Base-by-base conservation (phyloP, 495 filamentous ascomycete species). In the Penicillium ucsense region DNA sequence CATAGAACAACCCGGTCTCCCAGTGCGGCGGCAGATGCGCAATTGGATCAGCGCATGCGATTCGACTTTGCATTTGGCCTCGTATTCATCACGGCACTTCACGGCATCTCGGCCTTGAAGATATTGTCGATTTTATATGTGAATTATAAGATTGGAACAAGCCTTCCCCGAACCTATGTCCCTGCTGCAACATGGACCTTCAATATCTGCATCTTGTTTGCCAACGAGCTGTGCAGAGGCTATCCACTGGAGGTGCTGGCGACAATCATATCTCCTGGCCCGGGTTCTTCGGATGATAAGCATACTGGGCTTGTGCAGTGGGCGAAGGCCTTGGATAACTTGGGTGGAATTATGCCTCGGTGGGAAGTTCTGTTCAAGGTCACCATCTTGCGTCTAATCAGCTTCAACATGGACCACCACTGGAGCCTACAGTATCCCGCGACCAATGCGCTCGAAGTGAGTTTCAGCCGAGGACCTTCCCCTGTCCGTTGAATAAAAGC, bases 341-440 rank as follows among this genome's bases (percentile, higher is more conserved):
- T 85, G 52, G 83, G 89, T 8, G 92, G 92, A 5, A 64, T 99
- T 20, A 81, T 89, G 58, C 72, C 84, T 3, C 77, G 90, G 49
- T 99, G 92, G 92, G 87, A 95, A 62, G 80, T 99, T 33, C 77
- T 92, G 8, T 99, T 99, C 76, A 99, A 97, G 55, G 79, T 99
- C 50, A 96, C 92, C n/a, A 78, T 95, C 5, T 70, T 99, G 36
- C 81, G 92, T 27, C 70, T 96, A 37, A 88, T 99, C 49, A 94
- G 89, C 64, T 99, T 95, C 77, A 96, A 97, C 63, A 68, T 99
- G 56, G 92, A 99, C 61, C 89, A 94, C 66, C 87, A 91, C 66
- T 99, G 94, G 92, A 89, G 88, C 52, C 65, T 86, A 0, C 77
- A 87, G 55, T 75, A 76, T 44, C 68, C 78, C 30, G 72, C 69